Base-by-base conservation (phyloP, 2,329 filamentous ascomycete species). In the Sporothrix luriei region DNA sequence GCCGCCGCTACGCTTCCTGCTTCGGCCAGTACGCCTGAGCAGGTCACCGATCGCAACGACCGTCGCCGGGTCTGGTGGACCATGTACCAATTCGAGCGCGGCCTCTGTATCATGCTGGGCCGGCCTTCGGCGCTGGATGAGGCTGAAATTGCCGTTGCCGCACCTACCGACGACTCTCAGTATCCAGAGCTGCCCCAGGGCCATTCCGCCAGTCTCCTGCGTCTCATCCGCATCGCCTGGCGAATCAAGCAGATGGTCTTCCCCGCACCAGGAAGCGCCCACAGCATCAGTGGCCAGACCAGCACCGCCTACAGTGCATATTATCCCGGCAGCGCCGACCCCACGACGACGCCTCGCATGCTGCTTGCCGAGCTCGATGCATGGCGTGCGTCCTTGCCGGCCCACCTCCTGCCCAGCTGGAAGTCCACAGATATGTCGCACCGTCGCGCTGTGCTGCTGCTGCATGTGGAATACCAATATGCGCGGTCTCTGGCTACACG, bases 51-150 rank as follows among this genome's bases (percentile, higher is more conserved):
- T 69, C 73, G 78, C 49, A 74, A 76, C 49, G 72, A 76, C 5
- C 72, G 76, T 14, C 77, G 77, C 43, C 75, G 75, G 26, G 72
- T 78, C 7, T 78, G 76, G 76, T 78, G 77, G 77, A 78, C 77
- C 7, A 69, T 78, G 14, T 78, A 78, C 68, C 71, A 73, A 4
- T 78, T 78, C 61, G 77, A 78, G 70, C 78, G 76, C 78, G 81
- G 71, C 79, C 80, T 24, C 79, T 80, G 26, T 79, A 81, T 71
- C 79, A 82, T 74, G 65, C 72, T 73, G 10, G 72, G 72, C 14
- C 78, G 81, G 1, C 81, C 81, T 0, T 81, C 80, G 70, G 79
- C 80, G 19, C 81, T 82, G 40, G 78, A 80, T 64, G 77, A 80
- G 51, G 73, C 77, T 0, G 74, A 76, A 11, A 76, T 75, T 68